These are phyloP conservation scores for Fusarium zealandicum DNA, from an alignment of 2,329 filamentous ascomycete species.

Conservation along the genomic window DNA sequence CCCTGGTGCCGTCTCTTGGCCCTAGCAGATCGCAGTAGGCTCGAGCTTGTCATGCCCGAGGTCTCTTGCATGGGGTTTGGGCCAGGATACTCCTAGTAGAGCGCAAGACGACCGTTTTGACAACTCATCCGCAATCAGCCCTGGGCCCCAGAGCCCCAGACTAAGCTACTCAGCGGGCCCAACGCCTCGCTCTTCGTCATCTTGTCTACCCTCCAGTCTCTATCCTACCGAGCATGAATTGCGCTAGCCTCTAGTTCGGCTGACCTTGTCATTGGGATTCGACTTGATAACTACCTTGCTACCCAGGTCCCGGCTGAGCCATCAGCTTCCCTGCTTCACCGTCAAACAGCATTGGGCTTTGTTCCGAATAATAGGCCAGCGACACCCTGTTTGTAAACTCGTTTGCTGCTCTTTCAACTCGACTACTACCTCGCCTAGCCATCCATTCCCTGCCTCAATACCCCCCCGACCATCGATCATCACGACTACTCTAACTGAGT, in stretches of 20 bases:
- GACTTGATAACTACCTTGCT: slow-evolving; percentile 43
- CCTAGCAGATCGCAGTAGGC: slow-evolving; percentile 50
- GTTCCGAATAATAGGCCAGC: slow-evolving; percentile 41
- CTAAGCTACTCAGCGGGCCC: slow-evolving; percentile 37
- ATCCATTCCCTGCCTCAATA: slow-evolving; percentile 39
- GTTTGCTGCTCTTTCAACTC: slow-evolving; percentile 36
- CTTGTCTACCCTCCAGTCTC: slow-evolving; percentile 38
- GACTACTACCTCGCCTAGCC: slow-evolving; percentile 36
- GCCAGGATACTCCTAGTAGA: slow-evolving; percentile 53
- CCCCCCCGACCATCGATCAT: slow-evolving; percentile 39
- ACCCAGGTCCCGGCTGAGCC: slow-evolving; percentile 41
- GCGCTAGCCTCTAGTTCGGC: slow-evolving; percentile 40
- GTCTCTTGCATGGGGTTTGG: slow-evolving; percentile 46
- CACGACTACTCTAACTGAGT: slow-evolving; percentile 36
- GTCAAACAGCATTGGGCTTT: slow-evolving; percentile 38
- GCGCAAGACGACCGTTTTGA: slow-evolving; percentile 48
- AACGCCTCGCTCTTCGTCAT: slow-evolving; percentile 43
- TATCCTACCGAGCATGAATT: slow-evolving; percentile 42
- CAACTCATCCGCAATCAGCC: slow-evolving; percentile 47
- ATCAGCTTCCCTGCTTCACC: slow-evolving; percentile 43
- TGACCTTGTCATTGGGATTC: slow-evolving; percentile 40
- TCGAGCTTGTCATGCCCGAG: slow-evolving; percentile 51
- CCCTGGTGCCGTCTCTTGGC: slow-evolving; percentile 51
- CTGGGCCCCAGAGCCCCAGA: slow-evolving; percentile 42
- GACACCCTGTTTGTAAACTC: slow-evolving; percentile 39